Percentiles rank a stretch among this genome's conserved stretches.
Evolutionary conservation across 805 yeast species (phyloP).

Genomic region (Saccharomycopsis vini): DNA sequence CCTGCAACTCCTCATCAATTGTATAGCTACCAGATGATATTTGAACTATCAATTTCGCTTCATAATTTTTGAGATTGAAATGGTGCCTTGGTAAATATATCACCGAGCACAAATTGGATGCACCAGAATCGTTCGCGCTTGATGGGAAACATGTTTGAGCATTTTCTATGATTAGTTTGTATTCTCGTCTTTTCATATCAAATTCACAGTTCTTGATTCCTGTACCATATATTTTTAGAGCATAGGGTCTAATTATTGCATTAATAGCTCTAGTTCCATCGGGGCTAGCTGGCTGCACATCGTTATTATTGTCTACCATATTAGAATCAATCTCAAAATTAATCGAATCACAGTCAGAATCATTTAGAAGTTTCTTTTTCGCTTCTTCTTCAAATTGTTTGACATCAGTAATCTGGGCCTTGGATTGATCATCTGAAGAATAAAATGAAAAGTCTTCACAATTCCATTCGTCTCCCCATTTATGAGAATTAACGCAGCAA

Average conservation of each 20-base stretch:
- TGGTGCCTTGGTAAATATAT: conserved; percentile 70
- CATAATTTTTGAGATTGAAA: conserved; percentile 38
- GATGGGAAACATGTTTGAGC: conserved; percentile 24
- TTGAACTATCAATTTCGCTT: conserved; percentile 31
- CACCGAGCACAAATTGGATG: conserved; percentile 36
- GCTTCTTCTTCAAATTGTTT: neutral
- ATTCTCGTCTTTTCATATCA: conserved; percentile 40
- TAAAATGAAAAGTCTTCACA: conserved; percentile 88
- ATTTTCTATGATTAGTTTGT: conserved; percentile 36
- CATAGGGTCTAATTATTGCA: conserved; percentile 73
- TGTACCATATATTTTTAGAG: conserved; percentile 54
- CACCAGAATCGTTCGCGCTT: neutral
- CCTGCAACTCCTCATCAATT: conserved; percentile 42
- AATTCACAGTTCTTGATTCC: conserved; percentile 44
- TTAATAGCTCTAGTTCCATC: conserved; percentile 68
- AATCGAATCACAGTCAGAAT: too few species aligned
- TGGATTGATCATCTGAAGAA: conserved; percentile 50
- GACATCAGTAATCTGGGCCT: neutral
- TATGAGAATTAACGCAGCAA: conserved; percentile 59
- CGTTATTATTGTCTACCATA: too few species aligned
- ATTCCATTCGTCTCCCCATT: conserved; percentile 90
- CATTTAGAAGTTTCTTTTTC: neutral
- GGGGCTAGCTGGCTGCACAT: conserved; percentile 15
- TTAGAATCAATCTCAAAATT: too few species aligned
- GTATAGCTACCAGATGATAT: conserved; percentile 40